Base-by-base conservation (phyloP, 2,329 filamentous ascomycete genomes). In the Rutstroemia sp. region DNA sequence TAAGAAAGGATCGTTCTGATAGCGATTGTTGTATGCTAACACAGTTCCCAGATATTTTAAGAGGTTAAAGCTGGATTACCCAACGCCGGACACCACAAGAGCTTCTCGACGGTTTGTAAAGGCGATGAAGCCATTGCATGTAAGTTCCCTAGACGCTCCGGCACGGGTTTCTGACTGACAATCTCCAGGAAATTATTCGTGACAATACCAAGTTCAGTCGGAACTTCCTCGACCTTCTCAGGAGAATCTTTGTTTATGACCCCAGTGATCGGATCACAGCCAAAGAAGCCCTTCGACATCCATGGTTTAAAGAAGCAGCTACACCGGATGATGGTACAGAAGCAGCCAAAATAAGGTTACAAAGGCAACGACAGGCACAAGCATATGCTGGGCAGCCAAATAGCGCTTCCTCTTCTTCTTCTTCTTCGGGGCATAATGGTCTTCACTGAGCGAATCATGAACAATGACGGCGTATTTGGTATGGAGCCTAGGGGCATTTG, bases 161-260 rank as follows among this genome's bases (percentile, higher is more conserved):
- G 18, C 4, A 25, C 37, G 12, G 18, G 49, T 4, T 16, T 30
- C 14, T 16, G 49, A 47, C 53, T 63, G 58, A 73, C 54, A 67
- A 19, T 47, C 19, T 47, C 19, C 10, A 87, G 83, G 82, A 86
- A 59, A 86, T 86, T 52, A 85, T 87, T 42, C 83, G 83, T 0
- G 73, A 74, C 5, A 81, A 74, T 61, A 83, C 73, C 59, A 74
- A 74, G 12, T 87, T 87, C 70, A 73, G 84, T 57, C 76, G 75
- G 58, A 79, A 82, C 59, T 87, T 87, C 64, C 71, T 86, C 49
- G 83, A 87, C 67, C 74, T 87, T 9, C 71, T 87, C 7, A 76
- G 77, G 63, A 85, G 80, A 69, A 87, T 87, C 49, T 87, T 87
- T 63, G 78, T 86, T 34, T 87, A 87, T 67, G 83, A 87, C 58